A percentile compares a stretch with the other conserved stretches of the same genome.
Conservation (phyloP, 345 rosid genomes). For the Corchorus capsularis region DNA sequence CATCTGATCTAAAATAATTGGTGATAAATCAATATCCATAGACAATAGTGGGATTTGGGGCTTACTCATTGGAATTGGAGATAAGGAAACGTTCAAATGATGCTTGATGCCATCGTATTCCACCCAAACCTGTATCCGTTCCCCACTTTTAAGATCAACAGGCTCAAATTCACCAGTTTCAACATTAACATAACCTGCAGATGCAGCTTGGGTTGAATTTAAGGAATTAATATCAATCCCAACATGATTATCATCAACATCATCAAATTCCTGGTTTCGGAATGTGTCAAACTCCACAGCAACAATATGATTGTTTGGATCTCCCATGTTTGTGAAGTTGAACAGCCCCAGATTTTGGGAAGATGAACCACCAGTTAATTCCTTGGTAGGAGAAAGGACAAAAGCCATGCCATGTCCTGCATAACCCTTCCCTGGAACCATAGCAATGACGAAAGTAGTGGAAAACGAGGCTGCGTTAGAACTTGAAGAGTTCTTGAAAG, state of each 20-base stretch:
- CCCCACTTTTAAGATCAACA: conserved; percentile 33
- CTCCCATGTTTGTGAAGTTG: conserved; percentile 23
- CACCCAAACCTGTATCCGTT: conserved; percentile 49
- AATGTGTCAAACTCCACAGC: conserved; percentile 61
- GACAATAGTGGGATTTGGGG: conserved; percentile 47
- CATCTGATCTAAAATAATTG: conserved; percentile 30
- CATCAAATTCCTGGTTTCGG: conserved; percentile 14
- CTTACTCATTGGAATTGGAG: conserved; percentile 34
- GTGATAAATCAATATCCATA: not conserved
- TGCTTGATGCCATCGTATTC: conserved; percentile 50
- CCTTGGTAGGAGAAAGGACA: conserved; percentile 35
- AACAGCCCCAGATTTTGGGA: conserved; percentile 49
- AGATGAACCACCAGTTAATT: conserved; percentile 25
- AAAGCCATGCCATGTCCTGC: conserved; percentile 56
- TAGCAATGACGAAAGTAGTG: conserved; percentile 48
- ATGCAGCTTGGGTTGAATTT: not conserved
- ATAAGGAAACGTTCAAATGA: conserved; percentile 38
- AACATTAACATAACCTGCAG: conserved; percentile 26
- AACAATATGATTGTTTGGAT: conserved; percentile 34
- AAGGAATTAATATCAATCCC: conserved; percentile 55
- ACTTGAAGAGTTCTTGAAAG: conserved; percentile 17
- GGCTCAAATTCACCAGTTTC: conserved; percentile 11
- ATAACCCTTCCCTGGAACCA: conserved; percentile 12
- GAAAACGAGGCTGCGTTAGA: conserved; percentile 33
- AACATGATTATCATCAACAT: conserved; percentile 40